phyloP scores from a whole-genome alignment of 2,329 filamentous ascomycete genomes.

The Albifimbria verrucaria region DNA sequence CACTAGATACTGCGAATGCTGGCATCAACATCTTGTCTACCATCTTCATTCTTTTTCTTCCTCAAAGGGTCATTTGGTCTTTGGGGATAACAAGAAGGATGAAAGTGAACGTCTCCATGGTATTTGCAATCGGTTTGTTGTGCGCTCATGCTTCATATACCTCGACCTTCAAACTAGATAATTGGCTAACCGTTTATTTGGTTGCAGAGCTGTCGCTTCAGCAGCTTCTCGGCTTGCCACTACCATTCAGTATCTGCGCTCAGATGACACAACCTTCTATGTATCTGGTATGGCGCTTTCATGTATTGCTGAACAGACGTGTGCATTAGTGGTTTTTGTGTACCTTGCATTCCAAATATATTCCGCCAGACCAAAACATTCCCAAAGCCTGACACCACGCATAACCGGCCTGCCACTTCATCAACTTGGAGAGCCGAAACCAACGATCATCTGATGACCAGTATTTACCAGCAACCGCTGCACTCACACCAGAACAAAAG shows the following conservation, averaged over 20 bases:
- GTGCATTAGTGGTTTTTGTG: neutral
- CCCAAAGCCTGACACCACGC: too few species aligned
- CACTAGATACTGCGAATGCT: neutral
- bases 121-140: neutral
- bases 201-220: neutral
- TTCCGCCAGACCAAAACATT: neutral
- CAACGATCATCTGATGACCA: too few species aligned
- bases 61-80: conserved; percentile 1
- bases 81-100: neutral
- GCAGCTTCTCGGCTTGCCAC: neutral
- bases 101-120: neutral
- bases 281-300: neutral
- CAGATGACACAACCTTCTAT: neutral
- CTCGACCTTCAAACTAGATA: neutral
- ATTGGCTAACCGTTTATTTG: neutral
- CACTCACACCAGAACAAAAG: too few species aligned
- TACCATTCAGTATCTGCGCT: neutral
- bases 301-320: neutral
- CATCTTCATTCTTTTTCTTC: neutral
- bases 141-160: neutral
- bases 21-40: neutral
- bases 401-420: too few species aligned
- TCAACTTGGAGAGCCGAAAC: too few species aligned
- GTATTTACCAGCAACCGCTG: too few species aligned
- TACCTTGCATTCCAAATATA: neutral